Conservation (phyloP, 495 filamentous ascomycete species). For the Penicillium manginii region DNA sequence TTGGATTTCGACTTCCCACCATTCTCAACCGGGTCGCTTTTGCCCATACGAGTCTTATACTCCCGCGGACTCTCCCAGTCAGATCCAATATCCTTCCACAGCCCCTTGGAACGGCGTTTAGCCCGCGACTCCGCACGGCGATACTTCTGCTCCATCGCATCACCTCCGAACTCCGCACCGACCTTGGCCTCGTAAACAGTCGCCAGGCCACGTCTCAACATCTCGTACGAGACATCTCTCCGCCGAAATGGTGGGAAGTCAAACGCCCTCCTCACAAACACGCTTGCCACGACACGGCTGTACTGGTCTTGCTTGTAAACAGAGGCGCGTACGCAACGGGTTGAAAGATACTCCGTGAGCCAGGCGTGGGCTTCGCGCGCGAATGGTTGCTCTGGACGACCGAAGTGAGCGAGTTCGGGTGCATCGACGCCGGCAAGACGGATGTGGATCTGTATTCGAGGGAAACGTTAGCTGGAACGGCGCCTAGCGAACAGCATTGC, state of each 20-base stretch:
- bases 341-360: slow-evolving; percentile 72
- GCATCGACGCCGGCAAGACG: slow-evolving; percentile 92
- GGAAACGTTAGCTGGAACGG: background rate
- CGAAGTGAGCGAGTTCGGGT: slow-evolving; percentile 91
- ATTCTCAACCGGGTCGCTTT: slow-evolving; percentile 42
- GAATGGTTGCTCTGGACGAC: slow-evolving; percentile 81
- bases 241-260: slow-evolving; percentile 60
- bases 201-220: slow-evolving; percentile 82
- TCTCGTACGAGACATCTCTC: slow-evolving; percentile 84
- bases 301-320: slow-evolving; percentile 89
- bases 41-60: slow-evolving; percentile 74
- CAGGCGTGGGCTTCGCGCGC: slow-evolving; percentile 78
- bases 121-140: slow-evolving; percentile 72
- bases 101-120: slow-evolving; percentile 67
- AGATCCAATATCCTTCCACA: slow-evolving; percentile 67
- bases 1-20: slow-evolving; percentile 34
- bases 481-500: background rate
- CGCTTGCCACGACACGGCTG: slow-evolving; percentile 84
- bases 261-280: slow-evolving; percentile 68
- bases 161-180: slow-evolving; percentile 84
- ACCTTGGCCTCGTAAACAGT: slow-evolving; percentile 90
- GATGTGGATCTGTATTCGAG: slow-evolving; percentile 63
- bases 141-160: slow-evolving; percentile 64
- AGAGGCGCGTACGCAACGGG: slow-evolving; percentile 75
- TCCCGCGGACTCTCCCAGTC: slow-evolving; percentile 76